Percentiles rank a stretch among this genome's conserved stretches.
These are phyloP conservation scores for Prosopis cineraria DNA, from an alignment of 306 rosid genomes.

Conservation along the genomic window DNA sequence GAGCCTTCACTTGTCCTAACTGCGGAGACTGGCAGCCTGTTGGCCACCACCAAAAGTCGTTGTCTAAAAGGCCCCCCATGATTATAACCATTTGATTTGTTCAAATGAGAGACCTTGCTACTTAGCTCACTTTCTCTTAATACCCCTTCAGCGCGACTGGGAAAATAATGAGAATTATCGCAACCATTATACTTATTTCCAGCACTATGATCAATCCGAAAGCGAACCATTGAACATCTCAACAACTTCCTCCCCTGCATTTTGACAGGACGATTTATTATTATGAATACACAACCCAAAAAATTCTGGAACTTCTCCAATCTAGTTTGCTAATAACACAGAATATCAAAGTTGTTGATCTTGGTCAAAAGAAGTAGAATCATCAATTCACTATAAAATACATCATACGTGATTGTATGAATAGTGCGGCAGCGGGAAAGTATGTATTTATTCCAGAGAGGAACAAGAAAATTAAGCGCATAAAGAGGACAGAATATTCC, in stretches of 20 bases:
- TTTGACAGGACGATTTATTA: slow-evolving; percentile 25
- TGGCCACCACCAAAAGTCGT: slow-evolving; percentile 86
- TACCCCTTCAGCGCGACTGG: slow-evolving; percentile 61
- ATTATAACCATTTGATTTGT: slow-evolving; percentile 47
- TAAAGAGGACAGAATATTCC: slow-evolving; percentile 12
- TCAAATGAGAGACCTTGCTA: slow-evolving; percentile 39
- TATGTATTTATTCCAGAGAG: neutral
- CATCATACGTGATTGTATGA: neutral
- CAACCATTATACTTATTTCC: slow-evolving; percentile 60
- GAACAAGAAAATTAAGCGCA: slow-evolving; percentile 11
- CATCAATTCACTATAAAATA: neutral
- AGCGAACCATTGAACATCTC: slow-evolving; percentile 43
- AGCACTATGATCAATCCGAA: slow-evolving; percentile 64
- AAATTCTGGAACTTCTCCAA: slow-evolving; percentile 27
- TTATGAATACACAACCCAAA: slow-evolving; percentile 18
- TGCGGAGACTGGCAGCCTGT: slow-evolving; percentile 85
- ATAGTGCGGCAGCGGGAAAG: neutral
- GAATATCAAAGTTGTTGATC: neutral
- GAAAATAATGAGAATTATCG: slow-evolving; percentile 39
- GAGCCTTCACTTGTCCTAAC: slow-evolving; percentile 75
- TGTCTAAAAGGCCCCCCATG: slow-evolving; percentile 49
- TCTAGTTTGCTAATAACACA: slow-evolving; percentile 18
- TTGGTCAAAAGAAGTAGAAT: neutral
- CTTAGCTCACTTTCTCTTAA: slow-evolving; percentile 60
- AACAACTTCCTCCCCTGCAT: slow-evolving; percentile 54